phyloP scores from a whole-genome alignment of 192 early-diverging fungal genomes.

The Allomyces macrogynus region DNA sequence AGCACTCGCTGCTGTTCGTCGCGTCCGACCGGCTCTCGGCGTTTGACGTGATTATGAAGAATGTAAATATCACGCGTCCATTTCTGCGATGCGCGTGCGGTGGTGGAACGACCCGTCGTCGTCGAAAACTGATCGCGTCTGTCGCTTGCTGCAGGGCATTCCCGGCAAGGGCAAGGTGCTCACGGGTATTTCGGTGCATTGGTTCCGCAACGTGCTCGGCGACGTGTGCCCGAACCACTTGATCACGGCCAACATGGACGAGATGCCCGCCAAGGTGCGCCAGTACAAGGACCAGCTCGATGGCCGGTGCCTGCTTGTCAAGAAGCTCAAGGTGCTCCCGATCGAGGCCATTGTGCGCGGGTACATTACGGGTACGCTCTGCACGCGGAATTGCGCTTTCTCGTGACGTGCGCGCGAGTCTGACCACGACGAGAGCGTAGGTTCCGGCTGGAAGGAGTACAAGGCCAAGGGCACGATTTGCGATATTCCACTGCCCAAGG shows the following conservation, averaged over 20 bases:
- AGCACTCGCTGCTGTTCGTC: constrained; percentile 75
- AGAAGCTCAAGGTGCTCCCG: constrained; percentile 73
- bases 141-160: constrained; percentile 49
- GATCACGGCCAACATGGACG: constrained; percentile 77
- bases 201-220: constrained; percentile 68
- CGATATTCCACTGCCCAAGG: constrained; percentile 62
- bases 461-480: constrained; percentile 79
- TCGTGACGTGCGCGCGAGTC: too few relatives aligned
- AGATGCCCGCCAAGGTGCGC: constrained; percentile 74
- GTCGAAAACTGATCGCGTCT: constrained; percentile 1
- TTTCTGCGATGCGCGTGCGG: neutral
- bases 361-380: constrained; percentile 60
- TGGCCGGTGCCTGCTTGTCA: constrained; percentile 79
- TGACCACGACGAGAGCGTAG: constrained; percentile 9
- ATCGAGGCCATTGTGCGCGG: constrained; percentile 99
- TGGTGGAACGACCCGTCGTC: neutral
- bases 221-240: constrained; percentile 89
- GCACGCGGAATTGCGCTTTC: too few relatives aligned
- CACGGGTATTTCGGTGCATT: constrained; percentile 84
- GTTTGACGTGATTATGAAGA: constrained; percentile 97
- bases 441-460: constrained; percentile 92
- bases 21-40: constrained; percentile 95
- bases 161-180: constrained; percentile 93
- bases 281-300: constrained; percentile 76
- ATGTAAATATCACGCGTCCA: constrained; percentile 40